These are phyloP conservation scores for Astragalus glycyphyllos DNA, from an alignment of 306 rosid species.

Conservation along the genomic window DNA sequence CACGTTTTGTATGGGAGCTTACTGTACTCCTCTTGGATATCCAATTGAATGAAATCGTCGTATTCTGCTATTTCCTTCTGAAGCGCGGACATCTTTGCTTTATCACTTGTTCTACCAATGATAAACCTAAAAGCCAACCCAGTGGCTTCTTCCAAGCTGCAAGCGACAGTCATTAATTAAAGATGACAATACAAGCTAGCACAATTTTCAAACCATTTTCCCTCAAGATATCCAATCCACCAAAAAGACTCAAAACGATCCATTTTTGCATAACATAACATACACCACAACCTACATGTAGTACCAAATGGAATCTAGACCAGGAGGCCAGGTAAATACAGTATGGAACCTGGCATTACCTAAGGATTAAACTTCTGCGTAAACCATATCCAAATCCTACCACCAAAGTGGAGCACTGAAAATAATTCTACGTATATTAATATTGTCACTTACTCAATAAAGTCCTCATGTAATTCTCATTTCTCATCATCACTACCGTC, in stretches of 20 bases:
- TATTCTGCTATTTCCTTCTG: slow-evolving; percentile 69
- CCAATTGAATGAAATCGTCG: slow-evolving; percentile 87
- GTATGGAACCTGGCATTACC: slow-evolving; percentile 16
- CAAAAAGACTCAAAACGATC: slow-evolving; percentile 12
- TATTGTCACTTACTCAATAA: neutral
- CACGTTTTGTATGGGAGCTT: slow-evolving; percentile 99
- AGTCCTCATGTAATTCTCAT: slow-evolving; percentile 6
- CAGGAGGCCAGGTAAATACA: slow-evolving; percentile 2
- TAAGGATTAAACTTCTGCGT: neutral
- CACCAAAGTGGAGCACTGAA: too few relatives aligned
- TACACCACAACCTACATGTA: neutral
- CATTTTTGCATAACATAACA: neutral
- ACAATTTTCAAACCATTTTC: slow-evolving; percentile 17
- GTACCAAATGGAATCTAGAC: slow-evolving; percentile 4
- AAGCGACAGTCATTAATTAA: slow-evolving; percentile 37
- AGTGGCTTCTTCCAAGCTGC: slow-evolving; percentile 97
- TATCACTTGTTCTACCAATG: slow-evolving; percentile 78
- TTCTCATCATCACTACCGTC: neutral
- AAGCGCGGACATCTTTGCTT: slow-evolving; percentile 73
- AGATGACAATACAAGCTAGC: slow-evolving; percentile 7
- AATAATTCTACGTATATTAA: neutral
- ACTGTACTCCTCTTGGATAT: slow-evolving; percentile 98
- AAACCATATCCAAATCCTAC: neutral
- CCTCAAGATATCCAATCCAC: slow-evolving; percentile 24
- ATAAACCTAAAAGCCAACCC: slow-evolving; percentile 93